Evolutionary conservation across 2,329 filamentous ascomycete species (phyloP), one percentile per base, ranked within the genome.

Genomic region (Chrysosporium queenslandicum): DNA sequence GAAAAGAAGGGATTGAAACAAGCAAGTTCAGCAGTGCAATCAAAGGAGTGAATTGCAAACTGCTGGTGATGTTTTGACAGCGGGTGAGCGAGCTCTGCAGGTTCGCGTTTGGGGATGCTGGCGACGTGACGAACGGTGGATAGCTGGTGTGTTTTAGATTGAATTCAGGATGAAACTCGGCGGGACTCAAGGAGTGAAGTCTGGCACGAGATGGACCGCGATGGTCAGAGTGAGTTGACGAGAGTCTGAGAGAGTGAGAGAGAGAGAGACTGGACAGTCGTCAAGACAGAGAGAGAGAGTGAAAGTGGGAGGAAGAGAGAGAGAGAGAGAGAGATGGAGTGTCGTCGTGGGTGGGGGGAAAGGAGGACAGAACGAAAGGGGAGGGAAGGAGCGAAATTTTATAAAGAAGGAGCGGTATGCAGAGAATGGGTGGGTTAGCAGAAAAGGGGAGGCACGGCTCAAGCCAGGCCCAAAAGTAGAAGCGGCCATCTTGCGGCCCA

Each of bases 111-210:
- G 9, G 36, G 20, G n/a, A n/a, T n/a, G n/a, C 20, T 21, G 25
- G 14, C 12, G 14, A 36, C 23, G 36, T 25, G 39, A 27, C 23
- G 23, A 32, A 43, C 37, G 37, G 27, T 36, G 47, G 29, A 18
- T 9, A 21, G 29, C 25, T 11, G 29, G 32, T 6, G 25, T 37
- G 42, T 51, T 51, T 51, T 9, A 42, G 37, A 50, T 11, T 34
- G 18, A 18, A 45, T 6, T 21, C 34, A 49, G 21, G 21, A 29
- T 49, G 46, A 49, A 42, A 50, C 49, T 45, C 40, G 49, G 27
- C n/a, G 18, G 39, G 46, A 52, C 53, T 47, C 53, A 55, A 55
- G 46, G 53, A 55, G 50, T 55, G 53, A 47, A 52, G 53, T 52
- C 46, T 7, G n/a, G 21, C 36, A 42, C 32, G 48, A 50, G 53